Base-by-base conservation (phyloP, 305 asterid species). In the Plantago lanceolata region DNA sequence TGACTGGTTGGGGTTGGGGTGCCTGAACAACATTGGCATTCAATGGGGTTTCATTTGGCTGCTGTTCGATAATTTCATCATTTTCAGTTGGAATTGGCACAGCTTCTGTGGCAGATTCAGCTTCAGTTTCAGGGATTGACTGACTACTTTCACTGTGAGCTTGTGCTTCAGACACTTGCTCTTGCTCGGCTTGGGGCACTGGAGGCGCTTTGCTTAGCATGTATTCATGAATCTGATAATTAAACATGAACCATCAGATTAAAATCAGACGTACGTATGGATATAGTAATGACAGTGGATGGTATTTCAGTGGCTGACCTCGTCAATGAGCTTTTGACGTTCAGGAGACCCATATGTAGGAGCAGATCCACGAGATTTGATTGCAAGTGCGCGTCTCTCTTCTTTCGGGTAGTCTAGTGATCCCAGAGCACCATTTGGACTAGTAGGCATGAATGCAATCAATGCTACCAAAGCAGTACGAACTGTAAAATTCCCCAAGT, bases 391-490 rank as follows among this genome's bases (percentile, higher is more conserved):
- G 51, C 80, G 82, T 71, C 93, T 87, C 78, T 87, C 97, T 65
- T 90, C 92, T 75, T 84, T 87, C 4, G 87, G 73, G 71, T 85
- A 84, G 64, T 87, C 96, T 63, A 87, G 74, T 33, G 97, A 90
- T 29, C 95, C 96, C 65, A 90, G 66, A 14, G 97, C 97, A 65
- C 96, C 97, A 53, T 84, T 82, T 50, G 96, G 93, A 68, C 74
- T 79, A 63, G 96, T 87, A 50, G 96, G 95, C 95, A 89, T 82
- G 50, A 89, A 89, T 17, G 95, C 96, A 45, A 89, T 86, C 68
- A 86, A 75, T 19, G 95, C 96, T 51, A 84, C 84, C 80, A 88
- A 72, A 12, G 96, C 96, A 63, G 95, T 86, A 73, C 93, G 84
- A 64, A 89, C 96, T 86, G 83, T 78, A 68, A 59, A 63, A 67